A percentile compares a stretch with the other conserved stretches of the same genome.
These are phyloP conservation scores for Aplosporella prunicola DNA, from an alignment of 2,329 filamentous ascomycete species.

Conservation along the genomic window DNA sequence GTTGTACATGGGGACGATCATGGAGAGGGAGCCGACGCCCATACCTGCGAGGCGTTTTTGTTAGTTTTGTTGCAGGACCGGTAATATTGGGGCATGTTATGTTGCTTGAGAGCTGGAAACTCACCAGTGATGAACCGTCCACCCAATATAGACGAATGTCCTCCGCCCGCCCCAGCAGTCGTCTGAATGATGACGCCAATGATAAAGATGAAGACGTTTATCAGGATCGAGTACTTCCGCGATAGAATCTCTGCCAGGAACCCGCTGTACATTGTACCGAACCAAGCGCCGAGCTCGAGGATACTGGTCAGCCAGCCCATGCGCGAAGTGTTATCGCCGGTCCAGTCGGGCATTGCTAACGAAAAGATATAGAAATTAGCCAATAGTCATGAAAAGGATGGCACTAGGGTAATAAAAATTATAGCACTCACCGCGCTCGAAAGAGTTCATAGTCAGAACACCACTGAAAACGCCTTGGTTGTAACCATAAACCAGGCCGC, in stretches of 20 bases:
- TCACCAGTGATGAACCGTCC: constrained; percentile 59
- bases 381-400: constrained; percentile 1
- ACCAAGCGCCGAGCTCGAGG: constrained; percentile 67
- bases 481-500: constrained; percentile 55
- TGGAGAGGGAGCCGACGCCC: constrained; percentile 58
- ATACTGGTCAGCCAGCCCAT: constrained; percentile 49
- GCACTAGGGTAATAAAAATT: background rate
- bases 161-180: constrained; percentile 45
- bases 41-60: constrained; percentile 42
- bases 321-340: constrained; percentile 21
- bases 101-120: constrained; percentile 1
- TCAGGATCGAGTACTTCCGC: constrained; percentile 59
- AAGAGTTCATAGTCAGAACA: constrained; percentile 45
- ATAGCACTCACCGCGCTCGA: constrained; percentile 29
- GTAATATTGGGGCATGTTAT: too few species aligned
- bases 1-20: constrained; percentile 52
- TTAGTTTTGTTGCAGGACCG: too few species aligned
- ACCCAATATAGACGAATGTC: constrained; percentile 53
- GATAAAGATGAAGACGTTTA: constrained; percentile 58
- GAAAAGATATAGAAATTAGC: background rate
- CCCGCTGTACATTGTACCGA: constrained; percentile 61
- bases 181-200: constrained; percentile 61
- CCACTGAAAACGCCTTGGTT: constrained; percentile 72
- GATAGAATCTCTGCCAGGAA: constrained; percentile 62
- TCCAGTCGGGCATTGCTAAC: constrained; percentile 9